phyloP scores from a whole-genome alignment of 371 early-diverging fungal genomes.

The Saksenaea oblongispora region DNA sequence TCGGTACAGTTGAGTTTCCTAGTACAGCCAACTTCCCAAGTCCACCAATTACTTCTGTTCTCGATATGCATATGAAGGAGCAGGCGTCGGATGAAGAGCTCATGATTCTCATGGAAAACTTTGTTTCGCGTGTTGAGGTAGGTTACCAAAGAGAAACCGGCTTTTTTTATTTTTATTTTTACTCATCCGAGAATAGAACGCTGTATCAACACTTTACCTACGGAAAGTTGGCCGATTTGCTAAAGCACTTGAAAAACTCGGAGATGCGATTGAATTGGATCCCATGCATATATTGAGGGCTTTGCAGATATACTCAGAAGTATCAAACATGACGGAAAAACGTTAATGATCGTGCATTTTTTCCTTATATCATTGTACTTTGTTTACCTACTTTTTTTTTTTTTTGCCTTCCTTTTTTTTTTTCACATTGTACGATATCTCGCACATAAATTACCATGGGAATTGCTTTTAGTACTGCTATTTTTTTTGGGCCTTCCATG shows the following conservation, averaged over 20 bases:
- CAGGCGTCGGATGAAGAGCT: conserved; percentile 62
- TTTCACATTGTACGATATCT: neutral
- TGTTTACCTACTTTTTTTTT: neutral
- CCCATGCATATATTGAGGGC: conserved; percentile 52
- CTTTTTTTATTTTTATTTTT: neutral
- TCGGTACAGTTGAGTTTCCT: conserved; percentile 3
- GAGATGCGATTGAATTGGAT: conserved; percentile 50
- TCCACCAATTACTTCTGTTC: neutral
- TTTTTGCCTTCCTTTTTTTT: neutral
- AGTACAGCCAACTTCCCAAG: neutral
- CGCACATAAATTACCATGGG: too few species aligned
- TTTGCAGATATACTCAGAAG: conserved; percentile 55
- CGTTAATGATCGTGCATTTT: neutral
- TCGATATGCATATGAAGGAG: neutral
- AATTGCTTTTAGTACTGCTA: too few species aligned
- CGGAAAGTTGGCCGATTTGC: conserved; percentile 49
- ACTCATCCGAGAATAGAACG: conserved; percentile 34
- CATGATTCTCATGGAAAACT: conserved; percentile 56
- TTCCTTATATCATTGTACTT: neutral
- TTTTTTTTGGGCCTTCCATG: too few species aligned
- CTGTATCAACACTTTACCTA: conserved; percentile 51
- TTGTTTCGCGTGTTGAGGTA: conserved; percentile 64
- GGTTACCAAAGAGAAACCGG: neutral
- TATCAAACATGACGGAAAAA: conserved; percentile 5
- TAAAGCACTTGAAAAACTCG: conserved; percentile 47